Conservation (phyloP, 768 basidiomycete genomes). For the Lepiota subincarnata region DNA sequence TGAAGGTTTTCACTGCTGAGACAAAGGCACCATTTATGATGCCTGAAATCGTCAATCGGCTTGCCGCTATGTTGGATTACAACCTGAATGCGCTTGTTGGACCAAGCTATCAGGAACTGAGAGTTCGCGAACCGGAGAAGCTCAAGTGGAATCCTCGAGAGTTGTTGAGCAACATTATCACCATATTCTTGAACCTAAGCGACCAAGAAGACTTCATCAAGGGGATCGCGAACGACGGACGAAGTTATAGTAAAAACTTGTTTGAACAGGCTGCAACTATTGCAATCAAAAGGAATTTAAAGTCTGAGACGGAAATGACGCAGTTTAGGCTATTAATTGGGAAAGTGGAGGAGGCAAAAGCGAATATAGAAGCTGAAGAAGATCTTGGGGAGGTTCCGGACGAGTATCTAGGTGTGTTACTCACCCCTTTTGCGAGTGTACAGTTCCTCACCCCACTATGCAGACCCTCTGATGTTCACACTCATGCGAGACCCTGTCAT, state of each 20-base stretch:
- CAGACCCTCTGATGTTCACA: constrained; percentile 87
- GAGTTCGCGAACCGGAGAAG: constrained; percentile 82
- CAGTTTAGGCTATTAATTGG: constrained; percentile 64
- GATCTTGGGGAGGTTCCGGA: constrained; percentile 93
- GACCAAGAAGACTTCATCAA: constrained; percentile 73
- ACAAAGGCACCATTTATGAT: constrained; percentile 92
- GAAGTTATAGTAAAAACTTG: constrained; percentile 81
- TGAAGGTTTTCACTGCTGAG: constrained; percentile 90
- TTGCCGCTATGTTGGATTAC: constrained; percentile 96
- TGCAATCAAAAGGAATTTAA: constrained; percentile 58
- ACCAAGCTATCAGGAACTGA: constrained; percentile 81
- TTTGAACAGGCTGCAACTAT: constrained; percentile 78
- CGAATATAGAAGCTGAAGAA: constrained; percentile 81
- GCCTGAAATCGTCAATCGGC: constrained; percentile 90
- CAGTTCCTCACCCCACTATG: background rate
- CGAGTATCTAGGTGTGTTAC: constrained; percentile 78
- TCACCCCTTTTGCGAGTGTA: constrained; percentile 9
- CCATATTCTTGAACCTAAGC: constrained; percentile 87
- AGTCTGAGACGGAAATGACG: constrained; percentile 73
- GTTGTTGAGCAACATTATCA: constrained; percentile 80
- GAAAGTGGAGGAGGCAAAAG: constrained; percentile 81
- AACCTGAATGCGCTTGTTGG: constrained; percentile 89
- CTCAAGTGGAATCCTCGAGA: constrained; percentile 83
- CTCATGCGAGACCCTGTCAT: constrained; percentile 95
- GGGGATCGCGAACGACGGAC: constrained; percentile 90